Evolutionary conservation across 768 basidiomycete species (phyloP).

Genomic region (Obba rivulosa): DNA sequence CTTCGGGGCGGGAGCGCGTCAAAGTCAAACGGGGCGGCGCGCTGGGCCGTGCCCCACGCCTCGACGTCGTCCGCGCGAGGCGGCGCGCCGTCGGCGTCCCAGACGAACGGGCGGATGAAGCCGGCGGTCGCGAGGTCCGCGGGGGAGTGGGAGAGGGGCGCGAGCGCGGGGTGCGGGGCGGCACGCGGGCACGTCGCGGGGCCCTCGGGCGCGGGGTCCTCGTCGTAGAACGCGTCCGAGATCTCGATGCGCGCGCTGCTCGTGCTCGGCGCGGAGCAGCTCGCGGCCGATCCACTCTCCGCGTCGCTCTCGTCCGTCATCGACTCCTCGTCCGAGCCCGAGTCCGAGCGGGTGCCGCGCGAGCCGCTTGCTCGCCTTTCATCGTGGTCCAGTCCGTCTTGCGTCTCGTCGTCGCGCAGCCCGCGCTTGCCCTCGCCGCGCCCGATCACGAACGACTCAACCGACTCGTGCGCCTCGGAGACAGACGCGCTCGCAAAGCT

Average conservation of each 20-base stretch:
- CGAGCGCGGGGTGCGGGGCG: conserved; percentile 13
- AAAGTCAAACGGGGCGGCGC: conserved; percentile 28
- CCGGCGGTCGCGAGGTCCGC: conserved; percentile 19
- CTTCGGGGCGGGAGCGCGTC: conserved; percentile 27
- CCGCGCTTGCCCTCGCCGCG: background rate
- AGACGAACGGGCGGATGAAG: conserved; percentile 27
- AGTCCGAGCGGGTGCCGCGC: conserved; percentile 5
- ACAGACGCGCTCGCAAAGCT: too few relatives aligned
- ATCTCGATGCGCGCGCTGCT: conserved; percentile 25
- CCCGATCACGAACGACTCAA: background rate
- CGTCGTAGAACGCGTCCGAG: conserved; percentile 41
- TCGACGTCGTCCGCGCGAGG: conserved; percentile 14
- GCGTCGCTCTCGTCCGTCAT: conserved; percentile 2
- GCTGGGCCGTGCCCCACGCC: conserved; percentile 12
- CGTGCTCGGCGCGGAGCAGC: conserved; percentile 5
- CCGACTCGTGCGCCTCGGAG: background rate
- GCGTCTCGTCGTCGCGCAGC: background rate
- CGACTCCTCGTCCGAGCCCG: conserved; percentile 7
- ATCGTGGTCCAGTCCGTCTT: background rate
- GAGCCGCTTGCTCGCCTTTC: conserved; percentile 11
- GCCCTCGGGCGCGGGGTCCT: conserved; percentile 38
- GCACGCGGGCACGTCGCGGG: conserved; percentile 29
- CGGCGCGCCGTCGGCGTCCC: conserved; percentile 12
- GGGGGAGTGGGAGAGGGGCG: background rate
- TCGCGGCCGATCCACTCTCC: conserved; percentile 2